Conservation (phyloP, 192 early-diverging fungal genomes). For the Linnemannia exigua region DNA sequence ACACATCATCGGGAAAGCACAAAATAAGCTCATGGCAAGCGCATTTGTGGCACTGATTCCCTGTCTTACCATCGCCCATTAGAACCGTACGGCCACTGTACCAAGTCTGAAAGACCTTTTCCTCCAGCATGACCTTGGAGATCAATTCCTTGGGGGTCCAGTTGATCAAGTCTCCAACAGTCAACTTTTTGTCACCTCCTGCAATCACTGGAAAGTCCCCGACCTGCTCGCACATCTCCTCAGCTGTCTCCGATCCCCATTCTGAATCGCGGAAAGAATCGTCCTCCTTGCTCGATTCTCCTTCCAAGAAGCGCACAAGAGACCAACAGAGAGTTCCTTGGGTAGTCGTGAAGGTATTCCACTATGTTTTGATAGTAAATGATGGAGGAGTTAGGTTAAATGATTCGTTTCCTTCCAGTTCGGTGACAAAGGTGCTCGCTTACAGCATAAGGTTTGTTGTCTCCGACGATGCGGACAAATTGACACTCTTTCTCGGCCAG, state of each 20-base stretch:
- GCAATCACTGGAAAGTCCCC: constrained; percentile 12
- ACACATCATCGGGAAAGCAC: too few species aligned
- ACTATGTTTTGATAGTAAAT: background rate
- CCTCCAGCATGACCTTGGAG: constrained; percentile 38
- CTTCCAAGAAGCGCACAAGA: background rate
- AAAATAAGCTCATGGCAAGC: background rate
- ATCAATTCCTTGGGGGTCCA: constrained; percentile 19
- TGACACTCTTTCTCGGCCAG: constrained; percentile 5
- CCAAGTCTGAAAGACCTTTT: constrained; percentile 48
- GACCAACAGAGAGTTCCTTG: background rate
- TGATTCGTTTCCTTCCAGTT: too few species aligned
- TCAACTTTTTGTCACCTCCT: constrained; percentile 5
- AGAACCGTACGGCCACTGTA: constrained; percentile 25
- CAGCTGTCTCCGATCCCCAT: constrained; percentile 10
- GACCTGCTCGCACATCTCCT: constrained; percentile 24
- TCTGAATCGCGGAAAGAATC: constrained; percentile 8
- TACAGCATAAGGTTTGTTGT: constrained; percentile 13
- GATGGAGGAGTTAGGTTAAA: too few species aligned
- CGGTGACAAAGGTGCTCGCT: too few species aligned
- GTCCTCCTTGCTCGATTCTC: background rate
- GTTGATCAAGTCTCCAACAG: constrained; percentile 23
- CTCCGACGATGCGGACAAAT: background rate
- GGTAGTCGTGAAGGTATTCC: background rate
- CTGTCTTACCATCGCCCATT: constrained; percentile 44
- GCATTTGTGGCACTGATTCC: too few species aligned